Evolutionary conservation across 2,329 filamentous ascomycete species (phyloP).

Genomic region (Chrysoporthe cubensis): DNA sequence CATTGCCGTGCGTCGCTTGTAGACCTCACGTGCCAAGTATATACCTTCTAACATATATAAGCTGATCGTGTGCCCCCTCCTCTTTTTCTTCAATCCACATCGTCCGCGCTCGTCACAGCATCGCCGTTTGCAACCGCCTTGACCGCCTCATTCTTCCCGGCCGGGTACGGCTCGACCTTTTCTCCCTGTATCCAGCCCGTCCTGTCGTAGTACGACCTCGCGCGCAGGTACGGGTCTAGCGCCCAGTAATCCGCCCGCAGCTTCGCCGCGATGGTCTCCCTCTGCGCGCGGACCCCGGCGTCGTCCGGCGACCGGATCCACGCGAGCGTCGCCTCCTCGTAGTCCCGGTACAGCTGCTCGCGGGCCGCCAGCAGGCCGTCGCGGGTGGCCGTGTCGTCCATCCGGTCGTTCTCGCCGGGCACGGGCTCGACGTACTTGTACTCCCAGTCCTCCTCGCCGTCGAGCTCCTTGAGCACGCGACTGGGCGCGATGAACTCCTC

Average conservation of each 20-base stretch:
- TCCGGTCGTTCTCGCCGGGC: slow-evolving; percentile 73
- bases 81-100: slow-evolving; percentile 44
- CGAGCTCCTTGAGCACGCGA: slow-evolving; percentile 80
- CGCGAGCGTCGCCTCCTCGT: slow-evolving; percentile 72
- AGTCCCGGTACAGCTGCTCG: slow-evolving; percentile 68
- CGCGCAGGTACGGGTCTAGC: slow-evolving; percentile 84
- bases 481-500: slow-evolving; percentile 72
- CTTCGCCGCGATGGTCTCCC: slow-evolving; percentile 64
- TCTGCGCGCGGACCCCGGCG: slow-evolving; percentile 56
- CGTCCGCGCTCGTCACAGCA: slow-evolving; percentile 46
- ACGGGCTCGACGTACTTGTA: slow-evolving; percentile 82
- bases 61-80: background rate
- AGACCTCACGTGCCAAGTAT: background rate
- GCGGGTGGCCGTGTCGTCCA: slow-evolving; percentile 68
- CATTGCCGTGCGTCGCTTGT: slow-evolving; percentile 1
- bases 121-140: slow-evolving; percentile 32
- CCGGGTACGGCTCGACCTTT: slow-evolving; percentile 70
- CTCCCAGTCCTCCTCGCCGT: slow-evolving; percentile 82
- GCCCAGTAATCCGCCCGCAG: slow-evolving; percentile 83
- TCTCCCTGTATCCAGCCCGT: slow-evolving; percentile 74
- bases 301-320: slow-evolving; percentile 68
- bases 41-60: slow-evolving; percentile 19
- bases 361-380: slow-evolving; percentile 68
- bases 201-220: slow-evolving; percentile 83
- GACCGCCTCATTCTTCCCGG: slow-evolving; percentile 31